Base-by-base conservation (phyloP, 805 yeast species). In the Hanseniaspora nectarophila region DNA sequence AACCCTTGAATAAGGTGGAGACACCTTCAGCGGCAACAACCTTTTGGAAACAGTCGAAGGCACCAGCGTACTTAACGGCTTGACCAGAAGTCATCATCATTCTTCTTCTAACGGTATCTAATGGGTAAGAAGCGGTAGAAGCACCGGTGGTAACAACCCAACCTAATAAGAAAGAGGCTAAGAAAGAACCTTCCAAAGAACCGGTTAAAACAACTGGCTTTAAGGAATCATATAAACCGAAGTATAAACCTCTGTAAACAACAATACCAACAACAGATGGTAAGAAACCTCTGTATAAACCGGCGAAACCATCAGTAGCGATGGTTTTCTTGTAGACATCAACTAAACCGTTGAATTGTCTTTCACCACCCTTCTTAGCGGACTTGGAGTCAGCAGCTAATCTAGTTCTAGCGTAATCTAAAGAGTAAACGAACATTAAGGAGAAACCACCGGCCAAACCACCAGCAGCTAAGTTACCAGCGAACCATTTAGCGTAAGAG, bases 41-140 rank as follows among this genome's bases (percentile, higher is more conserved):
- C 77, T 87, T 75, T 65, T 70, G 75, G 85, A 85, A 82, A 74
- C 92, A 86, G 73, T 89, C 96, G 72, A 85, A 78, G 64, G 96
- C 95, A 77, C 95, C 92, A 70, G 81, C 75, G 79, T 88, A 88
- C 78, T 89, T 88, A 67, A 88, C 95, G 68, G 95, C 95, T 78
- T 87, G 95, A 75, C 97, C 97, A 64, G 97, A 89, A 66, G 97
- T 88, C 97, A 88, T 88, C 97, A 88, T 88, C 97, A 88, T 88
- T 85, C 97, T 87, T 85, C 97, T 87, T 84, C 97, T 89, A 70
- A 88, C 88, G 70, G 97, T 88, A 77, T 88, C 97, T 75, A 89
- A 85, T 81, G 97, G 97, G 84, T 88, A 88, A 71, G 96, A 87
- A 71, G 95, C 95, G 62, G 96, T 87, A 65, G 96, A 89, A 68